phyloP scores from a whole-genome alignment of 1,139 yeast genomes.

The Blastobotrys proliferans region DNA sequence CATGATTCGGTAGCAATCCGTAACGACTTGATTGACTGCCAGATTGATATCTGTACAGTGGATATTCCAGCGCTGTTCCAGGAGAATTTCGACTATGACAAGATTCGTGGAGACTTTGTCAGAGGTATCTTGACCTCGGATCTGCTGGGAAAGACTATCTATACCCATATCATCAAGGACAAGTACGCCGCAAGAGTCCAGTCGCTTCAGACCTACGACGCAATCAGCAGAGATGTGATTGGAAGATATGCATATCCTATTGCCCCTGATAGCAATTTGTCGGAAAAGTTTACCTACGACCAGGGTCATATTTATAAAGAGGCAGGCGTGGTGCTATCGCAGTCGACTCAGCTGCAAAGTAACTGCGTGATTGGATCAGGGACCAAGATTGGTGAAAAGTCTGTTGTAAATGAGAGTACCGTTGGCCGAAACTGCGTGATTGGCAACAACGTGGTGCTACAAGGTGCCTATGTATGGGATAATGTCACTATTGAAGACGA shows the following conservation, averaged over 20 bases:
- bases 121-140: slow-evolving; percentile 90
- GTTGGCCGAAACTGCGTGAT: slow-evolving; percentile 83
- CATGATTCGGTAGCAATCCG: slow-evolving; percentile 75
- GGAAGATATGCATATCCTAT: slow-evolving; percentile 93
- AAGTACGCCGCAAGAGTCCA: slow-evolving; percentile 93
- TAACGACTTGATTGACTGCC: slow-evolving; percentile 93
- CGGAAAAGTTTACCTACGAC: slow-evolving; percentile 70
- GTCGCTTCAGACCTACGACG: slow-evolving; percentile 88
- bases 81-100: slow-evolving; percentile 92
- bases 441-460: slow-evolving; percentile 69
- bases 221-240: slow-evolving; percentile 83
- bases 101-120: slow-evolving; percentile 79
- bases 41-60: slow-evolving; percentile 90
- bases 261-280: slow-evolving; percentile 78
- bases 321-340: slow-evolving; percentile 82
- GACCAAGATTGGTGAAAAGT: slow-evolving; percentile 58
- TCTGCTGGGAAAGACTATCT: slow-evolving; percentile 82
- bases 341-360: slow-evolving; percentile 77
- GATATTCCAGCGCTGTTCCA: slow-evolving; percentile 94
- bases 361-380: slow-evolving; percentile 75
- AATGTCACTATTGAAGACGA: slow-evolving; percentile 68
- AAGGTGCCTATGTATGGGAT: slow-evolving; percentile 84
- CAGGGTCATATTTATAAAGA: slow-evolving; percentile 79
- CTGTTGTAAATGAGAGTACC: slow-evolving; percentile 57
- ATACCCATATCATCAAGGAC: slow-evolving; percentile 71